phyloP scores from a whole-genome alignment of 2,329 filamentous ascomycete species.

The Colletotrichum sp. region DNA sequence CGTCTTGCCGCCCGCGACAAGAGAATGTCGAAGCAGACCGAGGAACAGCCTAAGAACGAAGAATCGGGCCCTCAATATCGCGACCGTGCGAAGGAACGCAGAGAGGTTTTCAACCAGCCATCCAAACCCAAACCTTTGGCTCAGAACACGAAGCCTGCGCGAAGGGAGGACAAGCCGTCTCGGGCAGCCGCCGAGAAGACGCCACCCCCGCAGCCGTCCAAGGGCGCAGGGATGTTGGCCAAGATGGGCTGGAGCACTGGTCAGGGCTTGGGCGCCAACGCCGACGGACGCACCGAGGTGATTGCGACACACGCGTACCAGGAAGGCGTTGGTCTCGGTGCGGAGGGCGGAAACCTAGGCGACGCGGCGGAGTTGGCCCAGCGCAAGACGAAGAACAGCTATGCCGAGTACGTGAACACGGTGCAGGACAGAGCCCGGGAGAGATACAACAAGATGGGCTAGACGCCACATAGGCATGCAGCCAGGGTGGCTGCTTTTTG shows the following conservation, averaged over 20 bases:
- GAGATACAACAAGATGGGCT: conserved; percentile 62
- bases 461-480: background rate
- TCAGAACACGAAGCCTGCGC: conserved; percentile 28
- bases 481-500: background rate
- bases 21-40: conserved; percentile 33
- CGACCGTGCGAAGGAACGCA: conserved; percentile 72
- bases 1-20: conserved; percentile 40
- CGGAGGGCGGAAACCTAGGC: conserved; percentile 71
- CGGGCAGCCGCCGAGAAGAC: conserved; percentile 29
- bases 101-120: conserved; percentile 66
- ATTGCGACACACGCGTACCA: conserved; percentile 70
- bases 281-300: conserved; percentile 66
- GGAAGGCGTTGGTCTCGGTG: conserved; percentile 72
- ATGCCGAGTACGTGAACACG: conserved; percentile 67
- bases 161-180: conserved; percentile 35
- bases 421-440: conserved; percentile 71
- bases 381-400: conserved; percentile 63
- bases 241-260: conserved; percentile 78
- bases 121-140: conserved; percentile 49
- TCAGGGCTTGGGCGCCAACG: conserved; percentile 67
- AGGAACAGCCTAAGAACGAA: conserved; percentile 23
- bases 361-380: conserved; percentile 70
- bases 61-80: conserved; percentile 52
- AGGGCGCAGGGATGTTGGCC: conserved; percentile 70
- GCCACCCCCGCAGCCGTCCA: conserved; percentile 50